Evolutionary conservation across 164 flowering plant genomes (phyloP), one percentile per base, ranked within the genome.

Genomic region (Liriodendron chinense): DNA sequence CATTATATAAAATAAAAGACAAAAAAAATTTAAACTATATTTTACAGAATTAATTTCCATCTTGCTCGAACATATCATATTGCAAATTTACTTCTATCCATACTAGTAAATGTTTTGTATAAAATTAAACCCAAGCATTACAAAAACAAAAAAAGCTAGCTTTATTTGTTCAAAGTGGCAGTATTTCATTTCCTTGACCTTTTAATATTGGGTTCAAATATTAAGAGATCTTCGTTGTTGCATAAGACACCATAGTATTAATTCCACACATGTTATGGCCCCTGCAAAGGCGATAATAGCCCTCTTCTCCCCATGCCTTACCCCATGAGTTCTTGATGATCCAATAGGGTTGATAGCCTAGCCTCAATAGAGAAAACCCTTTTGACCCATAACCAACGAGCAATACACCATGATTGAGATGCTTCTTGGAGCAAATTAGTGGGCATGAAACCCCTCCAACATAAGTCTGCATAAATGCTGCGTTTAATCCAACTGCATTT

Each of bases 271-370:
- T 85, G 21, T 82, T 83, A 23, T 83, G 87, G 0, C 93, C 94
- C 13, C 87, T 77, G 80, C 96, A 94, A 12, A 94, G 85, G 1
- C 74, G 78, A 66, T 90, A 92, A 65, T 91, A 94, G 0, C 97
- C 98, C 1, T 87, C 10, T 47, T 94, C 96, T 26, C 98, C 98
- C 97, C 97, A 92, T 0, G 72, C 66, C 70, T 83, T 71, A 4
- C 97, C 94, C 97, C 98, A 94, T 1, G 97, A 94, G 76, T 94
- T 94, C 85, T 94, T 94, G 75, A 92, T 90, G 69, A 92, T 87
- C 98, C 98, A 94, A n/a, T 86, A 92, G 0, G 94, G 94, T 76
- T 74, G 76, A 69, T 90, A 28, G 7, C 92, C 84, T 3, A 94
- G 69, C 76, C 96, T 80, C 0, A 89, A 85, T 49, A 88, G 86